Conservation (phyloP, 2,329 filamentous ascomycete species). For the Venturia asperata region DNA sequence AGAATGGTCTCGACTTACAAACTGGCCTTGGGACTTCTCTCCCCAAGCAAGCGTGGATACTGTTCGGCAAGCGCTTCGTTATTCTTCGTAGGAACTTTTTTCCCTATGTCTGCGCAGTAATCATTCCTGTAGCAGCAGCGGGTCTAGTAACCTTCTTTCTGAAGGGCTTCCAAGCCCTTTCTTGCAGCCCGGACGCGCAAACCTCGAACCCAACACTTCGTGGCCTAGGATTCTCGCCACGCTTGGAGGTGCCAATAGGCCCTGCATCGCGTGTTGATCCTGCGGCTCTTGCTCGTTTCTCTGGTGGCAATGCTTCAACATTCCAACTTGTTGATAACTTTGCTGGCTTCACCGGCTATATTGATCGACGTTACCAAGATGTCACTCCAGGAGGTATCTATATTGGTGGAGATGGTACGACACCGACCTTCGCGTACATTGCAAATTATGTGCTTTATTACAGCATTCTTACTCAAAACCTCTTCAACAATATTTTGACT, state of each 20-base stretch:
- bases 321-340: conserved; percentile 55
- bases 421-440: conserved; percentile 64
- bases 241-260: conserved; percentile 26
- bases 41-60: conserved; percentile 60
- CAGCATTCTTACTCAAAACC: conserved; percentile 76
- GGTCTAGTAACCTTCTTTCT: conserved; percentile 74
- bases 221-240: neutral
- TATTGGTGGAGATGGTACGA: conserved; percentile 52
- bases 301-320: conserved; percentile 9
- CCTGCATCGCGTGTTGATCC: conserved; percentile 31
- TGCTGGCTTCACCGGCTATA: conserved; percentile 59
- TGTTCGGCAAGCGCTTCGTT: conserved; percentile 70
- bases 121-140: conserved; percentile 73
- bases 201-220: conserved; percentile 28
- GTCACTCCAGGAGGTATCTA: conserved; percentile 76
- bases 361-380: conserved; percentile 56
- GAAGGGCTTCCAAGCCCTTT: conserved; percentile 46
- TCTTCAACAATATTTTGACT: conserved; percentile 71
- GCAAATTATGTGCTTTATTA: conserved; percentile 56
- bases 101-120: conserved; percentile 64
- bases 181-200: conserved; percentile 37
- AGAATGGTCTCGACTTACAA: conserved; percentile 42
- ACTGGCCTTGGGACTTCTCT: conserved; percentile 65
- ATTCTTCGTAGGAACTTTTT: conserved; percentile 73
- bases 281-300: conserved; percentile 27